Evolutionary conservation across 805 yeast genomes (phyloP).

Genomic region (Metschnikowia picachoensis): DNA sequence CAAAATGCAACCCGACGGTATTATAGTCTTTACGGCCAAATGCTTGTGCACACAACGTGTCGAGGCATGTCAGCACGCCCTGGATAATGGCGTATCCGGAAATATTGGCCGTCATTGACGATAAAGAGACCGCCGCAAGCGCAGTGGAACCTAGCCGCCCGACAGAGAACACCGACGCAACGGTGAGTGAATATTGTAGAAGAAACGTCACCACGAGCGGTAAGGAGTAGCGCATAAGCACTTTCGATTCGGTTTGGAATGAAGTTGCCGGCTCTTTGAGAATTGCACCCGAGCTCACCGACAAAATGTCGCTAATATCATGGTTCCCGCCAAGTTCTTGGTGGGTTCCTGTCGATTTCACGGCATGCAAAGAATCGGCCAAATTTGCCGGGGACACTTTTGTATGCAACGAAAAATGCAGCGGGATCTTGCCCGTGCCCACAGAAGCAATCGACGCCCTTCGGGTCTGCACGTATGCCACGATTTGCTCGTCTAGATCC

Average conservation of each 20-base stretch:
- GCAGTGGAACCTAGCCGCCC: conserved; percentile 70
- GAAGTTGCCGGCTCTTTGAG: conserved; percentile 42
- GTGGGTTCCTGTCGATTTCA: conserved; percentile 9
- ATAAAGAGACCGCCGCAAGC: conserved; percentile 71
- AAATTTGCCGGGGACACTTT: conserved; percentile 17
- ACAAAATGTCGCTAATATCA: conserved; percentile 20
- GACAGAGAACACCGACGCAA: conserved; percentile 74
- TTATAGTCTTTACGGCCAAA: conserved; percentile 64
- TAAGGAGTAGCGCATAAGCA: conserved; percentile 39
- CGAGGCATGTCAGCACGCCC: conserved; percentile 75
- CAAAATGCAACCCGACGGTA: conserved; percentile 64
- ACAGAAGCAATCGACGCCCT: conserved; percentile 36
- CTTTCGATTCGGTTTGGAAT: conserved; percentile 34
- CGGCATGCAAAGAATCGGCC: conserved; percentile 12
- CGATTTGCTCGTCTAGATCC: conserved; percentile 29
- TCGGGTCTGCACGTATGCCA: conserved; percentile 37
- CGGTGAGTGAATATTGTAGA: conserved; percentile 67
- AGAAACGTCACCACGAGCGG: conserved; percentile 67
- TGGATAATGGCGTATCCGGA: conserved; percentile 72
- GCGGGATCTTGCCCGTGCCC: conserved; percentile 22
- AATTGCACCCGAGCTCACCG: conserved; percentile 18
- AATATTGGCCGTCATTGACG: conserved; percentile 76
- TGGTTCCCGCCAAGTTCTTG: conserved; percentile 4
- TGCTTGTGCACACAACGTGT: conserved; percentile 76
- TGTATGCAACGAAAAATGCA: conserved; percentile 12